Evolutionary conservation across 768 basidiomycete species (phyloP).

Genomic region (Amanita exitialis): DNA sequence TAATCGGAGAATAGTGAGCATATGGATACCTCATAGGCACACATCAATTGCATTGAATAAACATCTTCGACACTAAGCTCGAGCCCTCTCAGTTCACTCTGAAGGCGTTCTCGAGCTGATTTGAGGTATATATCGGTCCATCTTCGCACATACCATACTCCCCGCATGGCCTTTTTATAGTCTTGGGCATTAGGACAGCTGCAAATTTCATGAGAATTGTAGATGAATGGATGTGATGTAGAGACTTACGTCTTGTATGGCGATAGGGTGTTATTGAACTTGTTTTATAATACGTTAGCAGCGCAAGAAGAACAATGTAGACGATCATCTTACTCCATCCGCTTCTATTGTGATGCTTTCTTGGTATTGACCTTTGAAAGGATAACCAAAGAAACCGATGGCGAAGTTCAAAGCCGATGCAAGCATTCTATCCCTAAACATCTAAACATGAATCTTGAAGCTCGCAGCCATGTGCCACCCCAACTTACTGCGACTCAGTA

Average conservation of each 20-base stretch:
- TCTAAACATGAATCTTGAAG: background rate
- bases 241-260: constrained; percentile 63
- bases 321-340: constrained; percentile 30
- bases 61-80: constrained; percentile 57
- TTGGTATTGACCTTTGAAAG: constrained; percentile 62
- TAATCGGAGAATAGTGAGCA: background rate
- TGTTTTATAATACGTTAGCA: background rate
- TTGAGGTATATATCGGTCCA: constrained; percentile 72
- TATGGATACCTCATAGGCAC: constrained; percentile 66
- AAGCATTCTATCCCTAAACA: constrained; percentile 59
- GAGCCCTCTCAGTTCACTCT: constrained; percentile 48
- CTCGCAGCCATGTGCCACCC: background rate
- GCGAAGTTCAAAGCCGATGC: constrained; percentile 58
- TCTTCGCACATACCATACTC: constrained; percentile 39
- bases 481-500: constrained; percentile 59
- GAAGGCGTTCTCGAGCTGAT: constrained; percentile 51
- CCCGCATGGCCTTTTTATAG: constrained; percentile 43
- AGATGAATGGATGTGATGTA: background rate
- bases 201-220: background rate
- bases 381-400: constrained; percentile 70
- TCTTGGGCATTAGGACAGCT: constrained; percentile 56
- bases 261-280: constrained; percentile 81
- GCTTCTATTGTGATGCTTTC: constrained; percentile 70
- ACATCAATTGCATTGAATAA: constrained; percentile 73
- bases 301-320: constrained; percentile 9